Percentiles rank a stretch among this genome's conserved stretches.
Evolutionary conservation across 1,139 yeast genomes (phyloP).

Genomic region (Pneumocystis canis): DNA sequence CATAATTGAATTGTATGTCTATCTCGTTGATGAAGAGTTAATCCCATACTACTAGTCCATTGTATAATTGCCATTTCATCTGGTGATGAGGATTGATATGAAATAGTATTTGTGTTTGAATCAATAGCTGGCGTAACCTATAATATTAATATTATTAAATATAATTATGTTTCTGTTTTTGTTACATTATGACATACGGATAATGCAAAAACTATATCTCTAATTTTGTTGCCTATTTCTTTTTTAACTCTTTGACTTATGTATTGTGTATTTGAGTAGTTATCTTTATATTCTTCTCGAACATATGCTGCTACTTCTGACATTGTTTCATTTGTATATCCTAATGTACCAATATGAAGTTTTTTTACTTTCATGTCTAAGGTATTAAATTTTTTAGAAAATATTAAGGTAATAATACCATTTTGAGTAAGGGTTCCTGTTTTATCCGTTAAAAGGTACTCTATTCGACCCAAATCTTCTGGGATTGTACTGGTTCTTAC

Average conservation of each 20-base stretch:
- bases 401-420: constrained; percentile 23
- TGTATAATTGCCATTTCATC: constrained; percentile 95
- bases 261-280: constrained; percentile 7
- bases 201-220: constrained; percentile 65
- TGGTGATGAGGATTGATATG: constrained; percentile 96
- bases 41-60: constrained; percentile 76
- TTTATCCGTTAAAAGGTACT: constrained; percentile 80
- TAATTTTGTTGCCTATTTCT: constrained; percentile 59
- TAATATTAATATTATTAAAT: background rate
- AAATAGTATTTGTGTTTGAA: constrained; percentile 42
- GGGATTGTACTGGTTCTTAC: constrained; percentile 97
- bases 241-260: constrained; percentile 31
- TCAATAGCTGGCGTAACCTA: constrained; percentile 44
- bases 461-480: constrained; percentile 92
- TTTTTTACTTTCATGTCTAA: constrained; percentile 79
- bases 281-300: constrained; percentile 23
- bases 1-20: constrained; percentile 54
- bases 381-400: background rate
- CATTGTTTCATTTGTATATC: constrained; percentile 83
- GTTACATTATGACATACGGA: constrained; percentile 85
- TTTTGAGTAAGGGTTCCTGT: constrained; percentile 96
- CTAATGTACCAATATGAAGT: constrained; percentile 78
- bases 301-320: constrained; percentile 61
- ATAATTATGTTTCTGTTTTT: background rate
- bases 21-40: constrained; percentile 67